Percentiles rank a stretch among this genome's conserved stretches.
phyloP scores from a whole-genome alignment of 2,329 filamentous ascomycete species.

The Grosmannia serpens region DNA sequence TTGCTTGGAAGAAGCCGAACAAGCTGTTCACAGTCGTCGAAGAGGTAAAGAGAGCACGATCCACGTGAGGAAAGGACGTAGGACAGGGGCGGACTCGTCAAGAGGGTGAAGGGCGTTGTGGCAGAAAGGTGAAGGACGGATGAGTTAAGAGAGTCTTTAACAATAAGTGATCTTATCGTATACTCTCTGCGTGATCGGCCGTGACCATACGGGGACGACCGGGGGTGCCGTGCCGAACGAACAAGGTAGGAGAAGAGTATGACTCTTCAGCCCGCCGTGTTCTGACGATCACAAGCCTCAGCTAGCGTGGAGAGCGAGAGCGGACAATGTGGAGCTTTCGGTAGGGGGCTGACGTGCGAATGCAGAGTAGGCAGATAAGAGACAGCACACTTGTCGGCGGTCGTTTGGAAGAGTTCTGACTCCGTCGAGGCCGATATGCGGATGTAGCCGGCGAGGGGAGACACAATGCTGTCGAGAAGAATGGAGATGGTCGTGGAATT shows the following conservation, averaged over 20 bases:
- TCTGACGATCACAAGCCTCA: constrained; percentile 13
- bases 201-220: constrained; percentile 27
- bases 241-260: constrained; percentile 32
- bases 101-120: neutral
- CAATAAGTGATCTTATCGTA: constrained; percentile 15
- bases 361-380: neutral
- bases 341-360: neutral
- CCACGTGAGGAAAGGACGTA: constrained; percentile 5
- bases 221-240: constrained; percentile 23
- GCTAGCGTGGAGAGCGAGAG: neutral
- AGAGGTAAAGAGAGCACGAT: constrained; percentile 2
- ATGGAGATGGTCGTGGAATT: neutral
- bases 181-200: constrained; percentile 10
- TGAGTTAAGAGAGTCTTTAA: neutral
- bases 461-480: neutral
- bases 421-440: neutral
- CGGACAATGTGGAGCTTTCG: neutral
- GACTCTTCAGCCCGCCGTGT: constrained; percentile 32
- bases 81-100: neutral
- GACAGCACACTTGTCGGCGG: neutral
- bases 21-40: neutral
- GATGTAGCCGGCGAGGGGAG: neutral
- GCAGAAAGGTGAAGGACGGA: neutral
- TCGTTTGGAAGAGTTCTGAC: neutral
- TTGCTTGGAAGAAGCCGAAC: neutral